Evolutionary conservation across 2,329 filamentous ascomycete genomes (phyloP), one percentile per base, ranked within the genome.

Genomic region (Bipolaris zeicola): DNA sequence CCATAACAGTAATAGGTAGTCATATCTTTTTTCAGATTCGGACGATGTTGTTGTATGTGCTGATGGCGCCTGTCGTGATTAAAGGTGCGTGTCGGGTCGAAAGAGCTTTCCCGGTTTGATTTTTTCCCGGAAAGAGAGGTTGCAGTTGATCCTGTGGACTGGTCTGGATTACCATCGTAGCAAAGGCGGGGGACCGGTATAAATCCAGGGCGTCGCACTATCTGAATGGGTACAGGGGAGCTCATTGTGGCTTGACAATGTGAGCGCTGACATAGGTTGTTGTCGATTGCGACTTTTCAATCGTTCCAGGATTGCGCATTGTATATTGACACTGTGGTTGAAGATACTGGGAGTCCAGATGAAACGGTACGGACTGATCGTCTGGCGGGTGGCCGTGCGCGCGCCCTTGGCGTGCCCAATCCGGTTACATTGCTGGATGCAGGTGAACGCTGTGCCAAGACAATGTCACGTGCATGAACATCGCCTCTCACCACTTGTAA

Each of bases 391-490:
- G 33, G 18, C 44, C 28, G 33, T 36, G 44, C 36, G 45, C 31
- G 33, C 33, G 24, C 16, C 16, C 22, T 34, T 37, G 22, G 31
- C 53, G 55, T 41, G 11, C 50, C 48, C 24, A 28, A 52, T 47
- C 24, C 13, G 42, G 53, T 28, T 37, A 18, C 16, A 42, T 26
- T 42, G 37, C 42, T 26, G 28, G 20, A 31, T 45, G 20, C 20
- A 53, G 59, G 59, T 58, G 57, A 57, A 52, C 50, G 34, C 28
- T 14, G 16, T 33, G 49, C 52, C 56, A 59, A 59, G 55, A 56
- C 13, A 24, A n/a, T 11, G 22, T 55, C 55, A 58, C 57, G 53
- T 59, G 53, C 20, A 16, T 5, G 7, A 36, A 37, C 31, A 36
- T 16, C 14, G 11, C 26, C 14, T 7, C 52, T 43, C 10, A 61